Base-by-base conservation (phyloP, 441 rosid genomes). In the Sinapis alba region DNA sequence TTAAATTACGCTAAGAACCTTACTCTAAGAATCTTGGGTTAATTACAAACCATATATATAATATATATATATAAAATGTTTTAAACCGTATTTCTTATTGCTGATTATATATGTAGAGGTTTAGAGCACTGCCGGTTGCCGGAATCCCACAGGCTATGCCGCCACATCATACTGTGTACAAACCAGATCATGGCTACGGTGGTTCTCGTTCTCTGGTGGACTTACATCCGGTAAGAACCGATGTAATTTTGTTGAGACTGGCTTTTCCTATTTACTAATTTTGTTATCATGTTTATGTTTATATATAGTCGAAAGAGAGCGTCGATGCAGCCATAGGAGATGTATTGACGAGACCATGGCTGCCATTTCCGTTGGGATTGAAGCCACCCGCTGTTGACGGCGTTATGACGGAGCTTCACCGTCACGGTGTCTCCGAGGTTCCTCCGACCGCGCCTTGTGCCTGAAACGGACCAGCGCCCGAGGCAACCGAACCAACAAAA, bases 321-420 rank as follows among this genome's bases (percentile, higher is more conserved):
- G 75, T 92, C 61, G 99, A 94, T 61, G 97, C 95, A 71, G 96
- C 88, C 54, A 87, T 94, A 11, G 97, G 88, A 80, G 97, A 94
- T 79, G 97, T 82, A 78, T 80, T 94, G 81, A 82, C 90, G 11
- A 94, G 91, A 80, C 98, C 97, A 56, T 85, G 93, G 91, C 84
- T 82, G 71, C 97, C 98, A 68, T 94, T 94, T 62, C 98, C 98
- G 6, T 84, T 94, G 12, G 97, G 97, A 16, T 81, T 94, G 51
- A 92, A 89, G 75, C 91, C 97, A 38, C 98, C 98, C 12, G 84
- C 97, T 5, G 30, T 78, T 10, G 97, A 92, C 18, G 71, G 94
- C 21, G 97, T 94, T 8, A 26, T 92, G 79, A 89, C 68, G 34
- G 99, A 94, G 78, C 83, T 92, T 63, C 96, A 89, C 34, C 86